phyloP scores from a whole-genome alignment of 163 green algal species.

The Chlamydomonas reinhardtii region DNA sequence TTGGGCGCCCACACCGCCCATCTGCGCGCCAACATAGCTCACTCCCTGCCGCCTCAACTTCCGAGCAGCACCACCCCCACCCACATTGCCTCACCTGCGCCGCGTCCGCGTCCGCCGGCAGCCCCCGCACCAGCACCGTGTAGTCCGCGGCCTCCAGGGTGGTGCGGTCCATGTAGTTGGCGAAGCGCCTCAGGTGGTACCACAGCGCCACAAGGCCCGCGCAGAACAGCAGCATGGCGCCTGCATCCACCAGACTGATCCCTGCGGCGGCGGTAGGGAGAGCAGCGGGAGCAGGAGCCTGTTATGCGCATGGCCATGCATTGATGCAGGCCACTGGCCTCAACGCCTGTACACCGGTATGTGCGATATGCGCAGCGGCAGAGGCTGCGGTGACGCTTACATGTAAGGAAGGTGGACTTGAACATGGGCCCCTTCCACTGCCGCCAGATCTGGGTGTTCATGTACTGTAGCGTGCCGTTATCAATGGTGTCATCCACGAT shows the following conservation, averaged over 20 bases:
- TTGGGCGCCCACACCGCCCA: no score
- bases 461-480: conserved; percentile 63
- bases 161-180: neutral
- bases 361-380: no score
- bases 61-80: no score
- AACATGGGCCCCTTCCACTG: conserved; percentile 58
- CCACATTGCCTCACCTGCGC: conserved; percentile 52
- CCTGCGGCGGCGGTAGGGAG: no score
- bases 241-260: conserved; percentile 62
- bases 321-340: neutral
- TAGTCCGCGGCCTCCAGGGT: conserved; percentile 61
- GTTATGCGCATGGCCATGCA: neutral
- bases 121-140: conserved; percentile 59
- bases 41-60: conserved; percentile 26
- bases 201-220: conserved; percentile 29
- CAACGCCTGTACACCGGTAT: no score
- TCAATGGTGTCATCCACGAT: conserved; percentile 62
- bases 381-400: conserved; percentile 28
- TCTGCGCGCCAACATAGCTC: no score
- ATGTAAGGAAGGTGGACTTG: conserved; percentile 59
- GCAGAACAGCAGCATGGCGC: conserved; percentile 46
- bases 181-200: conserved; percentile 12
- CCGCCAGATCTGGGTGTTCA: conserved; percentile 50
- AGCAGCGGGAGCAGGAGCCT: neutral
- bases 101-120: conserved; percentile 52